Evolutionary conservation across 805 yeast species (phyloP), one percentile per base, ranked within the genome.

Genomic region (Yarrowia sp.): DNA sequence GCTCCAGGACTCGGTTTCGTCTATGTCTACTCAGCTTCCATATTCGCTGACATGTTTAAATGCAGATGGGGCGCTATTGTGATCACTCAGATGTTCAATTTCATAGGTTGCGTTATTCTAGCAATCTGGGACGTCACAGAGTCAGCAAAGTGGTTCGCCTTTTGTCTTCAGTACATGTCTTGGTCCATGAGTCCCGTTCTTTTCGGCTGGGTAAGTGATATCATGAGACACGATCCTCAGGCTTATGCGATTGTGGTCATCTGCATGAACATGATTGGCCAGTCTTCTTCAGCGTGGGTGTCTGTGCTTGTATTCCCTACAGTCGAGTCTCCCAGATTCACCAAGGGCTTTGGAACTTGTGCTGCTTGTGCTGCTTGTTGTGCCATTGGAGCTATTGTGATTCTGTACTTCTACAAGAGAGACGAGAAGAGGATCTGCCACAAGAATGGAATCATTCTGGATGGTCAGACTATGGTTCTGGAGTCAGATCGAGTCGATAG

Each of bases 101-200:
- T 85, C 40, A 74, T 80, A 3, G 86, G 87, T 26, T 83, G 84
- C 70, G 77, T 81, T 11, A 78, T 86, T 52, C 76, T 86, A 65
- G 85, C 87, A 2, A 82, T 80, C n/a, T 86, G 89, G 89, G 67
- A 82, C 61, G 83, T 86, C 15, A 80, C 84, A 1, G 85, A 83
- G 71, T 72, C 81, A n/a, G 86, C 86, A 5, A 86, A 85, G 73
- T 85, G 87, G 87, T 86, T 84, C 77, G 89, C 87, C 2, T 86
- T 81, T 76, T 79, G 84, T 74, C 74, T 85, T 59, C 86, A 83
- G 71, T 85, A 84, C 74, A 81, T 82, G 69, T 87, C 87, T 8
- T 83, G 86, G 85, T 85, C 87, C 16, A 83, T 83, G 83, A 86
- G 88, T 3, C 85, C 88, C 0, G 86, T 84, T 0, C 75, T 85